These are phyloP conservation scores for Aspergillus taichungensis DNA, from an alignment of 495 filamentous ascomycete genomes.

Conservation along the genomic window DNA sequence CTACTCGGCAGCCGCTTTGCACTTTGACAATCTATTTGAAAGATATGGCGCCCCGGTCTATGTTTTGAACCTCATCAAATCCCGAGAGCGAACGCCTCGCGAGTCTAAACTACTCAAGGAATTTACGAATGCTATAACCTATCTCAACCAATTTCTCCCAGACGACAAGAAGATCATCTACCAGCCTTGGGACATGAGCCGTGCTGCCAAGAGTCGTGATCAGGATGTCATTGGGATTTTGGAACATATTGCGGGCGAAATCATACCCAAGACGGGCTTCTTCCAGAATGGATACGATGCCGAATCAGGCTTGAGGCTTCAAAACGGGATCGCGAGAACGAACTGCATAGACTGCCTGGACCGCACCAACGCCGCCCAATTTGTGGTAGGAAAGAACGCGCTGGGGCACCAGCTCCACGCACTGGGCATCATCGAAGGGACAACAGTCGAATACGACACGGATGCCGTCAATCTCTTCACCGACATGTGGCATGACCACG, in stretches of 20 bases:
- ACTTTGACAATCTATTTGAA: slow-evolving; percentile 94
- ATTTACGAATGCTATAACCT: slow-evolving; percentile 79
- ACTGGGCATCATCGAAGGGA: slow-evolving; percentile 73
- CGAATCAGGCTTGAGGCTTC: slow-evolving; percentile 55
- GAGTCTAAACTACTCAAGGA: slow-evolving; percentile 87
- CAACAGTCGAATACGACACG: slow-evolving; percentile 81
- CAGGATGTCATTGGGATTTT: slow-evolving; percentile 91
- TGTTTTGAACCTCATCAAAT: slow-evolving; percentile 88
- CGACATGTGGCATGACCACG: slow-evolving; percentile 92
- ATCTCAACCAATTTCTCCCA: slow-evolving; percentile 93
- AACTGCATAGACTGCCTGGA: slow-evolving; percentile 98
- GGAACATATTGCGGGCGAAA: slow-evolving; percentile 78
- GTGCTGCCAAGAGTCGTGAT: slow-evolving; percentile 89
- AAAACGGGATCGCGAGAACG: slow-evolving; percentile 88
- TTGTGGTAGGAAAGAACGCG: slow-evolving; percentile 94
- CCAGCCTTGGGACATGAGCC: slow-evolving; percentile 96
- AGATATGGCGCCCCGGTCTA: slow-evolving; percentile 89
- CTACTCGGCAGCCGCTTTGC: slow-evolving; percentile 88
- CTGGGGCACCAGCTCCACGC: slow-evolving; percentile 90
- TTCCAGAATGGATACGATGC: slow-evolving; percentile 80
- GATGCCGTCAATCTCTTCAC: slow-evolving; percentile 94
- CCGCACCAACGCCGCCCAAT: slow-evolving; percentile 93
- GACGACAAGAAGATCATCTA: slow-evolving; percentile 77
- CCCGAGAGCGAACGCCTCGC: slow-evolving; percentile 78
- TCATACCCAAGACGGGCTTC: slow-evolving; percentile 78